Evolutionary conservation across 2,329 filamentous ascomycete genomes (phyloP), one percentile per base, ranked within the genome.

Genomic region (Colletotrichum godetiae): DNA sequence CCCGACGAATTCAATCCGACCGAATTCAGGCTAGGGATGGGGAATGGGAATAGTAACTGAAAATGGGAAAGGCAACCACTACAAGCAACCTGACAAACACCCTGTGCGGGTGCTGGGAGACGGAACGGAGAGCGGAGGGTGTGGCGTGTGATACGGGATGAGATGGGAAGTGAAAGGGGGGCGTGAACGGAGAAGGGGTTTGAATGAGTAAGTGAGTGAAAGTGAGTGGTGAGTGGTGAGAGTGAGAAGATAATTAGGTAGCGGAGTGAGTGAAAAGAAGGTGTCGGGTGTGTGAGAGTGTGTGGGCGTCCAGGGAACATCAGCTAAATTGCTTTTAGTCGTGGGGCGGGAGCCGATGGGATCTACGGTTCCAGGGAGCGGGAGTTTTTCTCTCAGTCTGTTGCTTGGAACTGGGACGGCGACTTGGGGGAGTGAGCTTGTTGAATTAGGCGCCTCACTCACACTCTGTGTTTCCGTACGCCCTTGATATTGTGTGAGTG

Each of bases 331-430:
- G 49, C 42, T 24, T 49, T 62, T 46, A 35, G 61, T 35, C 53
- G 61, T 37, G 56, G 68, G 56, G 35, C 56, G 64, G 53, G 37
- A 63, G 24, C 68, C 63, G 68, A 62, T 68, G 63, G 42, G 52
- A 70, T 72, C 69, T 72, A 53, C 66, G 59, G 66, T 70, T 72
- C 53, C 65, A 64, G 49, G 37, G 29, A 63, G 66, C 65, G 66
- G 69, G 52, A 62, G 33, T 24, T 22, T 52, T 37, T 46, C 31
- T 49, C 42, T n/a, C 42, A n/a, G 42, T 22, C 37, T 69, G 52
- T 52, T 31, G 46, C 49, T 71, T 37, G 46, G 59, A 33, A 64
- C 57, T 42, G 35, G n/a, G 24, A 46, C 12, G 33, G 60, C 60
- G 19, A 53, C n/a, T 52, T 53, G 60, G 59, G 29, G 22, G n/a